A percentile compares a stretch with the other conserved stretches of the same genome.
These are phyloP conservation scores for Boletus pseudopeckii DNA, from an alignment of 768 basidiomycete species.

Conservation along the genomic window DNA sequence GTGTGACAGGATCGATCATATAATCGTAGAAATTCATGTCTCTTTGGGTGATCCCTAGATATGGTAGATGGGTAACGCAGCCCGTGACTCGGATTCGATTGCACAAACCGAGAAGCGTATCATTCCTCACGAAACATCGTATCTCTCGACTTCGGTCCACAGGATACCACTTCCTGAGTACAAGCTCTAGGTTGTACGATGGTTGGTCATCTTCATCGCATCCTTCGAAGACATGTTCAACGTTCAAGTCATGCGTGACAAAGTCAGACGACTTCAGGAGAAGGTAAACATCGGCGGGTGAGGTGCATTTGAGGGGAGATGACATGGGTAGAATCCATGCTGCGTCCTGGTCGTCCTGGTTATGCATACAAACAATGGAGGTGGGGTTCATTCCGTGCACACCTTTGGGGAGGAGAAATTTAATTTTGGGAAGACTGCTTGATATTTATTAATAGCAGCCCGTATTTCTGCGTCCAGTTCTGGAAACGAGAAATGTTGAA, in stretches of 20 bases:
- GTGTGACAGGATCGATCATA: conserved; percentile 60
- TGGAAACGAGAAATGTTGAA: conserved; percentile 64
- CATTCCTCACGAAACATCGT: conserved; percentile 82
- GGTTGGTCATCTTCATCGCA: conserved; percentile 36
- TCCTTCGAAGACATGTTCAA: conserved; percentile 61
- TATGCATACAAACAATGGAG: not conserved
- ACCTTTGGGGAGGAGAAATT: conserved; percentile 96
- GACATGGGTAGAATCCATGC: conserved; percentile 86
- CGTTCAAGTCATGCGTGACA: conserved; percentile 70
- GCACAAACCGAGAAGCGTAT: conserved; percentile 62
- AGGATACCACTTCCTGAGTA: conserved; percentile 87
- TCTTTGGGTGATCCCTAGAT: conserved; percentile 77
- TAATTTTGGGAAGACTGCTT: conserved; percentile 90
- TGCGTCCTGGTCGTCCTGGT: conserved; percentile 62
- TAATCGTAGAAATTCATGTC: conserved; percentile 89
- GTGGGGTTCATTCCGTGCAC: conserved; percentile 14
- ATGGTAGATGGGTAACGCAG: not conserved
- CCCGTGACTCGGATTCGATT: not conserved
- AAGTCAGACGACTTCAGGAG: conserved; percentile 93
- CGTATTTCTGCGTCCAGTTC: conserved; percentile 75
- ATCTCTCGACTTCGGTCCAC: conserved; percentile 83
- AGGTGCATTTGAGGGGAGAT: conserved; percentile 81
- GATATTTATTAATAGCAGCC: conserved; percentile 60
- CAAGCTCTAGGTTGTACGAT: conserved; percentile 71
- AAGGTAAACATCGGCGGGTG: conserved; percentile 87